Evolutionary conservation across 2,329 filamentous ascomycete genomes (phyloP), one percentile per base, ranked within the genome.

Genomic region (Colletotrichum sp.): DNA sequence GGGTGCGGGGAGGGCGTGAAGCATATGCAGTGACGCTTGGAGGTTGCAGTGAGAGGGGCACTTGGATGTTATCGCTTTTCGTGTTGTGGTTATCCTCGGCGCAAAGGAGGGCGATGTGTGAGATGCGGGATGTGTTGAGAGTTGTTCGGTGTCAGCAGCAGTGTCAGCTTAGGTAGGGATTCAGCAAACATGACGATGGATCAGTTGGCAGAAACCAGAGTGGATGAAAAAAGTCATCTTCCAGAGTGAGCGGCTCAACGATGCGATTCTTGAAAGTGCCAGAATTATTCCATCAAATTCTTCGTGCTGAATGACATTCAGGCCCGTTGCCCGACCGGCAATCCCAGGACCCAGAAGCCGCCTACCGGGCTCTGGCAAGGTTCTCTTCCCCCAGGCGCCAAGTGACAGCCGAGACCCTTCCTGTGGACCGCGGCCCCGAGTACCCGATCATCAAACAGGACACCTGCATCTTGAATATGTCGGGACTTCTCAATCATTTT

Each of bases 11-110:
- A 9, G 59, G 44, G 10, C n/a, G n/a, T 52, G 6, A 12, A 21
- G 44, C 44, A 28, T 49, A 60, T 28, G 63, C 57, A 39, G 73
- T 76, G 70, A 76, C 64, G 70, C 62, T 65, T 30, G 30, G 34
- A 68, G 21, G 49, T 57, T 39, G 32, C 60, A 71, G 60, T 10
- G 49, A 32, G 28, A 1, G 44, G 18, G 44, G 39, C 2, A 18
- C 32, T 13, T 69, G 57, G 13, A 30, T 8, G 24, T 16, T 34
- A 15, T 57, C n/a, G 63, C 36, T 64, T 64, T n/a, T 36, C 16
- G n/a, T 66, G 36, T 24, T 52, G 30, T 16, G 63, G 21, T 18
- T 32, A 32, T 66, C 39, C 63, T 66, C 63, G 63, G 63, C 63
- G 63, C 26, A 66, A 21, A 52, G 36, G 63, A 52, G 16, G 24